A percentile compares a stretch with the other conserved stretches of the same genome.
phyloP scores from a whole-genome alignment of 78 protist genomes.

The Tieghemostelium lacteum region DNA sequence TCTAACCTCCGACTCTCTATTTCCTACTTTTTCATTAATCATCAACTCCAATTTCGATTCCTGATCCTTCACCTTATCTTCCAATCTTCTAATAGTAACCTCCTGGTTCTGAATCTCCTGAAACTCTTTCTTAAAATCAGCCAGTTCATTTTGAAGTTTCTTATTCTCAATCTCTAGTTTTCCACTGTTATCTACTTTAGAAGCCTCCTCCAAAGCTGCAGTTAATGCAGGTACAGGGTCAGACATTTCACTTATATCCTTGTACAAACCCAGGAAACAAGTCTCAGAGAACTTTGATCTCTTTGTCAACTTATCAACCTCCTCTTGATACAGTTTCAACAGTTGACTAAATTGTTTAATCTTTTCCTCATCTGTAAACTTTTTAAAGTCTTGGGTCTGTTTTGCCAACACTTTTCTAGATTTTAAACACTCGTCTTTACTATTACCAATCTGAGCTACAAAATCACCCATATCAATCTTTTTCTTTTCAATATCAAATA shows the following conservation, averaged over 20 bases:
- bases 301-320: constrained; percentile 69
- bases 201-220: constrained; percentile 60
- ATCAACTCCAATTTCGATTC: background rate
- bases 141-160: constrained; percentile 35
- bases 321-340: constrained; percentile 77
- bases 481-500: constrained; percentile 54
- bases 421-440: constrained; percentile 65
- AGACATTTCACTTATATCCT: constrained; percentile 30
- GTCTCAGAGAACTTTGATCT: constrained; percentile 69
- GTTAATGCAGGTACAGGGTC: constrained; percentile 77
- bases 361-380: constrained; percentile 72
- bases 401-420: constrained; percentile 71
- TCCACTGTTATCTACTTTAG: constrained; percentile 20
- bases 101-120: constrained; percentile 82
- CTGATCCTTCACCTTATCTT: constrained; percentile 76
- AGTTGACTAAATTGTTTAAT: constrained; percentile 47
- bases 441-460: constrained; percentile 43
- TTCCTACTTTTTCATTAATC: constrained; percentile 1
- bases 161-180: constrained; percentile 80
- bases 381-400: constrained; percentile 74
- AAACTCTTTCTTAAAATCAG: constrained; percentile 68
- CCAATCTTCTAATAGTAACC: constrained; percentile 77
- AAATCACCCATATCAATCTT: constrained; percentile 38
- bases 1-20: constrained; percentile 39
- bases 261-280: constrained; percentile 40